A percentile compares a stretch with the other conserved stretches of the same genome.
Conservation (phyloP, 139 green algal species). For the Closterium sp. region DNA sequence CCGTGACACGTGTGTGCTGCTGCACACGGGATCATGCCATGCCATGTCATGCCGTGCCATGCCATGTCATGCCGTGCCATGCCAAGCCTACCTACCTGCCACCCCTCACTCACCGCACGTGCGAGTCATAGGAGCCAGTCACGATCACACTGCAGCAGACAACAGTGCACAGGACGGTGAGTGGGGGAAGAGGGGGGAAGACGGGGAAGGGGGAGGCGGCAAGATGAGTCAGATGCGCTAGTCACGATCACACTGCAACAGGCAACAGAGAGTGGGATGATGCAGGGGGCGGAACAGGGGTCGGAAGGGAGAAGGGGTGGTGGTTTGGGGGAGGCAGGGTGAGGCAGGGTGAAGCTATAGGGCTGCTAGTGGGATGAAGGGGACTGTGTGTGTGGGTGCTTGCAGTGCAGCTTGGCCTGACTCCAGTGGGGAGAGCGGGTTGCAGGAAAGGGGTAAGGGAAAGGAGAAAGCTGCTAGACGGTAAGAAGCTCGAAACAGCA, state of each 20-base stretch:
- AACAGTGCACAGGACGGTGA: background rate
- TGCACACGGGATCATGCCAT: background rate
- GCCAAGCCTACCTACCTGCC: background rate
- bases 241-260: too few relatives aligned
- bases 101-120: background rate
- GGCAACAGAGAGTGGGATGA: too few relatives aligned
- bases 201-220: background rate
- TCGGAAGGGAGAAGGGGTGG: background rate
- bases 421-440: background rate
- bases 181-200: background rate
- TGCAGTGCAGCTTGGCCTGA: too few relatives aligned
- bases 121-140: conserved; percentile 41
- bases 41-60: background rate
- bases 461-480: background rate
- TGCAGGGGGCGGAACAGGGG: too few relatives aligned
- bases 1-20: background rate
- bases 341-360: background rate
- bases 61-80: background rate
- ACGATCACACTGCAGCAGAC: conserved; percentile 15
- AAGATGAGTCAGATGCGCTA: background rate
- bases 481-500: background rate
- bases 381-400: too few relatives aligned
- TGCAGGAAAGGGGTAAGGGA: too few relatives aligned
- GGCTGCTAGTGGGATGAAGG: background rate
- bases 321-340: background rate